Conservation (phyloP, 2,329 filamentous ascomycete genomes). For the Rutstroemia sp. region DNA sequence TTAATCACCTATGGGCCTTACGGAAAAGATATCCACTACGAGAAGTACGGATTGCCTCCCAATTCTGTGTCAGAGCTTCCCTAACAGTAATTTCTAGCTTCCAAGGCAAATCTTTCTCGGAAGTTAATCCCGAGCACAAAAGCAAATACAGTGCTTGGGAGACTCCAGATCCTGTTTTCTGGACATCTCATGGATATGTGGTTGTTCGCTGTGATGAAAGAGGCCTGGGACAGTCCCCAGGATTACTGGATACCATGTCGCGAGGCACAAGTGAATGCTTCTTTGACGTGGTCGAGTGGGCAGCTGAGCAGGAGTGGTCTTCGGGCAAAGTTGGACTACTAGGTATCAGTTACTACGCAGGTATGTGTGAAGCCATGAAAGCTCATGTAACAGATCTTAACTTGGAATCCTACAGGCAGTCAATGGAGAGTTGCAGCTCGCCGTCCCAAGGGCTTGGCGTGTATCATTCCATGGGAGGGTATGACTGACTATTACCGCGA, state of each 20-base stretch:
- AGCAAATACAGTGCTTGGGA: conserved; percentile 37
- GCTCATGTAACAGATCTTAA: background rate
- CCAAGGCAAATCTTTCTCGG: conserved; percentile 40
- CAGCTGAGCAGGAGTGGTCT: conserved; percentile 41
- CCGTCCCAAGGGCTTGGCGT: conserved; percentile 41
- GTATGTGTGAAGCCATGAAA: background rate
- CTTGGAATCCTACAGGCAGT: conserved; percentile 24
- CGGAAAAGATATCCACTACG: conserved; percentile 64
- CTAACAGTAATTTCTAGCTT: conserved; percentile 31
- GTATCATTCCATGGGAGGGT: conserved; percentile 48
- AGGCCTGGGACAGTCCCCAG: conserved; percentile 44
- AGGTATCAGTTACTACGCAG: conserved; percentile 45
- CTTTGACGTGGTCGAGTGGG: conserved; percentile 45
- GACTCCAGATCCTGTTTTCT: conserved; percentile 37
- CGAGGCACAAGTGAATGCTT: conserved; percentile 43
- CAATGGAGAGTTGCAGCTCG: conserved; percentile 48
- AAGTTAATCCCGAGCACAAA: conserved; percentile 36
- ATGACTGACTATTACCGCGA: conserved; percentile 49
- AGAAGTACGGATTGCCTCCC: conserved; percentile 30
- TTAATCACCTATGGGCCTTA: conserved; percentile 67
- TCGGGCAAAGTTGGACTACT: conserved; percentile 43
- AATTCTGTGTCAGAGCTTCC: background rate
- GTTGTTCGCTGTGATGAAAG: conserved; percentile 42
- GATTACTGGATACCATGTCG: conserved; percentile 46
- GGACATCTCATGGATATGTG: conserved; percentile 35